Base-by-base conservation (phyloP, 1,284 basidiomycete genomes). In the Irpex lacteus region DNA sequence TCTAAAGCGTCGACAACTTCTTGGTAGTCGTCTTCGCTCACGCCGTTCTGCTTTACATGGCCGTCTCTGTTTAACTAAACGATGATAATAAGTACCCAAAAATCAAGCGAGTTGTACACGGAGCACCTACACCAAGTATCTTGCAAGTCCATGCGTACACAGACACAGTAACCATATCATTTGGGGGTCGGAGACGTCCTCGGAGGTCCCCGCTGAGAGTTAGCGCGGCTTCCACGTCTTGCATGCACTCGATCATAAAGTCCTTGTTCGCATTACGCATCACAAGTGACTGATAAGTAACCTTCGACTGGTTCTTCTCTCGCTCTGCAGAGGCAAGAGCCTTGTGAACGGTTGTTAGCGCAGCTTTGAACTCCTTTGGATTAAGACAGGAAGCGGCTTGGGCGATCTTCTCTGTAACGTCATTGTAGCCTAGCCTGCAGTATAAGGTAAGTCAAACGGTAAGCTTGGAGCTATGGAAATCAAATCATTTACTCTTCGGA, bases 381-480 rank as follows among this genome's bases (percentile, higher is more conserved):
- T 67, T 68, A 18, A 78, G 70, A 64, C 77, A 78, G 5, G 78
- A 76, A 36, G 75, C 71, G 36, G 62, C 67, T 61, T 77, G 77
- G 5, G 77, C 76, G 7, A 75, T 60, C 47, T 72, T 70, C 63
- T 76, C 69, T 1, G 66, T 65, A 5, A 78, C 70, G 50, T 77
- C 77, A n/a, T 65, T 69, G 61, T 77, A 75, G 1, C 70, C 70
- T 1, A 75, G 64, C 47, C 77, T 79, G 40, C 13, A 18, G 18
- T 38, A 13, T 3, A 52, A n/a, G 50, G 11, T 21, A 19, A 5
- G 26, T 26, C 37, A 47, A 32, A n/a, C 8, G 2, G 34, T n/a
- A 38, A 47, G 7, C 13, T 9, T 59, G 9, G 21, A 13, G 15
- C 1, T 44, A 13, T 15, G 3, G 37, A 9, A 11, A 59, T n/a